Evolutionary conservation across 108 stramenopile species (phyloP).

Genomic region (Pseudonitzschia multistriata): DNA sequence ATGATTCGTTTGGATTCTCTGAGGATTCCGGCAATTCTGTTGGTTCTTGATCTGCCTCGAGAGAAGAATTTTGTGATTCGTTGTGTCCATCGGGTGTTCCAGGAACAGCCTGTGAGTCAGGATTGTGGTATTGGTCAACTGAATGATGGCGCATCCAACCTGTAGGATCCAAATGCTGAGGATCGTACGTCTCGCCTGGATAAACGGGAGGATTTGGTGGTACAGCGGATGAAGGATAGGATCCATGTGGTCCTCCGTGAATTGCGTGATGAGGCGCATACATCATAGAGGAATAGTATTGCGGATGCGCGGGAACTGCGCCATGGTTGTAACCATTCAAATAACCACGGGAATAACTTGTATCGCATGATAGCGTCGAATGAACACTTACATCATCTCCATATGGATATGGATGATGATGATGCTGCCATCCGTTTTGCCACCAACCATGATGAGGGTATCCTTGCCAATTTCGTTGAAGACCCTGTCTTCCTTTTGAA

Average conservation of each 20-base stretch:
- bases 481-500: not conserved
- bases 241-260: slow-evolving; percentile 13
- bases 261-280: slow-evolving; percentile 10
- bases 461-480: slow-evolving; percentile 11
- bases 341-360: slow-evolving; percentile 27
- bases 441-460: slow-evolving; percentile 27
- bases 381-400: slow-evolving; percentile 46
- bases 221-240: slow-evolving; percentile 6
- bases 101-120: not conserved
- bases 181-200: slow-evolving; percentile 2
- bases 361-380: slow-evolving; percentile 39
- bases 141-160: slow-evolving; percentile 19
- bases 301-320: slow-evolving; percentile 21
- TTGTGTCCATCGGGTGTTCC: slow-evolving; percentile 2
- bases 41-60: not conserved
- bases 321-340: slow-evolving; percentile 19
- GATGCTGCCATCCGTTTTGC: slow-evolving; percentile 26
- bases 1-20: slow-evolving; percentile 12
- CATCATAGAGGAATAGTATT: slow-evolving; percentile 24
- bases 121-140: not conserved
- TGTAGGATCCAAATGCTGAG: slow-evolving; percentile 15
- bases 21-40: not conserved
- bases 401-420: slow-evolving; percentile 25
- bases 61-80: not conserved
- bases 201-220: slow-evolving; percentile 13